These are phyloP conservation scores for Sutorius australiensis DNA, from an alignment of 768 basidiomycete genomes.

Conservation along the genomic window DNA sequence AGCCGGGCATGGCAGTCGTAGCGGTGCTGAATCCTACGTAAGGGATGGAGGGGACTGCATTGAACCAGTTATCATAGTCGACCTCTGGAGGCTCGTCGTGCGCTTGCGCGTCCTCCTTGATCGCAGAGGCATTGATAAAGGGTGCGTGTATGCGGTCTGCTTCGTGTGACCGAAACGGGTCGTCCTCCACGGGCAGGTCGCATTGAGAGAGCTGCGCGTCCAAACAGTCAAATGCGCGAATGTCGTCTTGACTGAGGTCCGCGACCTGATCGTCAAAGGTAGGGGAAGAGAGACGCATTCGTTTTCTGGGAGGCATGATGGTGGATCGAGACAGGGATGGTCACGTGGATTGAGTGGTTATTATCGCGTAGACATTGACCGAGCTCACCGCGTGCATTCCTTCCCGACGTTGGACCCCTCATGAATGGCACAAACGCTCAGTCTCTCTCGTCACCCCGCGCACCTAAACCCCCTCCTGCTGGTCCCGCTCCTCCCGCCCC, in stretches of 20 bases:
- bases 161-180: conserved; percentile 15
- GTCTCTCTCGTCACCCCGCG: conserved; percentile 24
- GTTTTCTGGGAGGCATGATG: conserved; percentile 44
- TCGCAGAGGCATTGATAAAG: conserved; percentile 17
- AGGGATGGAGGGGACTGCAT: conserved; percentile 28
- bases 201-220: conserved; percentile 44
- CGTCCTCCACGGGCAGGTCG: conserved; percentile 5
- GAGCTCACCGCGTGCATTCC: conserved; percentile 25
- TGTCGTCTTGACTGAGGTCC: conserved; percentile 52
- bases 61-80: conserved; percentile 51
- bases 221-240: conserved; percentile 52
- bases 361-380: conserved; percentile 16
- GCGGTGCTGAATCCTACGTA: conserved; percentile 39
- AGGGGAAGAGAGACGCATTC: conserved; percentile 62
- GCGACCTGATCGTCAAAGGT: conserved; percentile 53
- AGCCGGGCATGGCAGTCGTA: conserved; percentile 17
- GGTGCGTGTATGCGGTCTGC: conserved; percentile 14
- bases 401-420: conserved; percentile 24
- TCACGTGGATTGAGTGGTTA: conserved; percentile 10
- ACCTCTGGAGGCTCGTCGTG: conserved; percentile 41
- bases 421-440: conserved; percentile 43
- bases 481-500: conserved; percentile 60
- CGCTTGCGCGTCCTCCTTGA: conserved; percentile 20
- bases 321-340: not conserved
- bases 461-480: conserved; percentile 50